Percentiles rank a stretch among this genome's conserved stretches.
Conservation (phyloP, 805 yeast genomes). For the Metschnikowia peoriensis region DNA sequence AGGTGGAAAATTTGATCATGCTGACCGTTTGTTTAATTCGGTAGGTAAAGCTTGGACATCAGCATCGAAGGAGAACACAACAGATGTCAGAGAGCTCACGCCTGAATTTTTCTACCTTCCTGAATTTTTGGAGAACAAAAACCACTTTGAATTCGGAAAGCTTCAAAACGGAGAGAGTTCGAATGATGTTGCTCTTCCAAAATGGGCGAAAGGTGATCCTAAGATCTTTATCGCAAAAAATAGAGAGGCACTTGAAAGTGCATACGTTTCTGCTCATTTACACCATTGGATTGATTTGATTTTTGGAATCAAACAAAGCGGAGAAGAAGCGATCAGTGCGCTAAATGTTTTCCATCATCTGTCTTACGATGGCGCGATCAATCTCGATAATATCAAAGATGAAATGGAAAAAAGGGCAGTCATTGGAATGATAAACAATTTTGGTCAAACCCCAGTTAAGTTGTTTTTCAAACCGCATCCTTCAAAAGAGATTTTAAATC, state of each 20-base stretch:
- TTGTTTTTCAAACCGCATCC: slow-evolving; percentile 72
- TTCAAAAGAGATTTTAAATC: slow-evolving; percentile 35
- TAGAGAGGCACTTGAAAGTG: slow-evolving; percentile 80
- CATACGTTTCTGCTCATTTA: slow-evolving; percentile 70
- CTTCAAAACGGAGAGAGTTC: slow-evolving; percentile 62
- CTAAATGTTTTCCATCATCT: slow-evolving; percentile 80
- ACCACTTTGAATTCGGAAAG: slow-evolving; percentile 66
- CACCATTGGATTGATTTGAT: slow-evolving; percentile 85
- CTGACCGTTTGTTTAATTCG: slow-evolving; percentile 77
- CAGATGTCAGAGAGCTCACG: slow-evolving; percentile 83
- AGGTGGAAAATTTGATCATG: slow-evolving; percentile 88
- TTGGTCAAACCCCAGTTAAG: slow-evolving; percentile 86
- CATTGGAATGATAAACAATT: slow-evolving; percentile 83
- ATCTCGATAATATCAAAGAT: slow-evolving; percentile 70
- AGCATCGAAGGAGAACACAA: slow-evolving; percentile 73
- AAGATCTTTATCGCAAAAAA: slow-evolving; percentile 69
- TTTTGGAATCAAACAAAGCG: slow-evolving; percentile 79
- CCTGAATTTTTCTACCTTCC: slow-evolving; percentile 87
- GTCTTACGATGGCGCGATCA: slow-evolving; percentile 81
- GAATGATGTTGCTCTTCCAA: slow-evolving; percentile 68
- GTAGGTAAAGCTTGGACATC: slow-evolving; percentile 79
- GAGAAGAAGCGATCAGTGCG: slow-evolving; percentile 61
- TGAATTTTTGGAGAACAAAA: slow-evolving; percentile 67
- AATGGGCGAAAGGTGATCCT: slow-evolving; percentile 83
- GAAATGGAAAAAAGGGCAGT: slow-evolving; percentile 72